These are phyloP conservation scores for Kodamaea sp. DNA, from an alignment of 1,139 yeast species.

Conservation along the genomic window DNA sequence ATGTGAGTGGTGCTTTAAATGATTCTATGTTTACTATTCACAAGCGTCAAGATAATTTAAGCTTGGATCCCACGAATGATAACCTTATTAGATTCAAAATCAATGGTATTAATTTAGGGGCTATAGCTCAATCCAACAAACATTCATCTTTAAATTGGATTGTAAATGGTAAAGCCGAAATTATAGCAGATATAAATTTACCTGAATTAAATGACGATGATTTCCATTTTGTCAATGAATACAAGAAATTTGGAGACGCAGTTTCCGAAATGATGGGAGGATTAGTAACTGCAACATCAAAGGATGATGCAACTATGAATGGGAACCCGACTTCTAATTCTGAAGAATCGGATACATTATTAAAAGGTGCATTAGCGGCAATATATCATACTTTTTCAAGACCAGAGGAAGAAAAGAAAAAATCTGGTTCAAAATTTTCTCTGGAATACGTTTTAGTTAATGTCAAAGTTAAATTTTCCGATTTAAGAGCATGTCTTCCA, in stretches of 20 bases:
- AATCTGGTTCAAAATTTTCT: constrained; percentile 2
- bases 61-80: constrained; percentile 25
- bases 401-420: constrained; percentile 6
- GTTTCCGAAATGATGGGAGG: constrained; percentile 28
- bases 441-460: constrained; percentile 61
- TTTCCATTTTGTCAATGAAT: constrained; percentile 22
- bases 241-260: constrained; percentile 24
- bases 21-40: constrained; percentile 74
- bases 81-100: constrained; percentile 57
- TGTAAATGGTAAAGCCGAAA: constrained; percentile 63
- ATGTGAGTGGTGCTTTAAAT: constrained; percentile 69
- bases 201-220: constrained; percentile 39
- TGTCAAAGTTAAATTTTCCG: constrained; percentile 58
- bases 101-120: constrained; percentile 59
- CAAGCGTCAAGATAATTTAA: constrained; percentile 40
- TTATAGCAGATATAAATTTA: constrained; percentile 65
- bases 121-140: constrained; percentile 31
- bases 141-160: constrained; percentile 64
- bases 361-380: constrained; percentile 43
- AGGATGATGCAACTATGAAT: constrained; percentile 17
- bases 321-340: background rate
- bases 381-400: constrained; percentile 40
- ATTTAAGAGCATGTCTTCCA: constrained; percentile 59
- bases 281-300: constrained; percentile 20
- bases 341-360: constrained; percentile 20